phyloP scores from a whole-genome alignment of 2,329 filamentous ascomycete genomes.

The Aspergillus fructus region DNA sequence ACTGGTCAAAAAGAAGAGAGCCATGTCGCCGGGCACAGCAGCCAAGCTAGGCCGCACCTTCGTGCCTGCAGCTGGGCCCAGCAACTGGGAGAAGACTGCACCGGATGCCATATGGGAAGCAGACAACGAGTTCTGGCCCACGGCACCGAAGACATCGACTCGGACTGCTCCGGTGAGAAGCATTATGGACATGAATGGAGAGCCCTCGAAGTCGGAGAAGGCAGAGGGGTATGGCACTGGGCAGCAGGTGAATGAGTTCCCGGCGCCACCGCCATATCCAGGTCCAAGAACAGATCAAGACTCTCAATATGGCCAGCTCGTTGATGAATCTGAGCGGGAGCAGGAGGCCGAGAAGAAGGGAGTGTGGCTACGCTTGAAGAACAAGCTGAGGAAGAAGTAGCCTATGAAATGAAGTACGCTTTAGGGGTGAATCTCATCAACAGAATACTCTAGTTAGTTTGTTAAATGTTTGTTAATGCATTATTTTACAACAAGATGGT shows the following conservation, averaged over 20 bases:
- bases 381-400: constrained; percentile 1
- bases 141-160: too few species aligned
- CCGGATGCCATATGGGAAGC: too few species aligned
- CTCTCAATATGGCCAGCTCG: background rate
- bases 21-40: background rate
- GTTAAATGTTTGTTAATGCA: too few species aligned
- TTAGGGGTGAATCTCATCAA: too few species aligned
- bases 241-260: background rate
- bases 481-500: too few species aligned
- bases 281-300: background rate
- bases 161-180: background rate
- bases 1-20: too few species aligned
- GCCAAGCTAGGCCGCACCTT: background rate
- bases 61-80: background rate
- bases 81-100: background rate
- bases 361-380: constrained; percentile 3
- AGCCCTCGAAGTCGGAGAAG: too few species aligned
- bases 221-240: too few species aligned
- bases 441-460: too few species aligned
- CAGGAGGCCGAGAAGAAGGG: background rate
- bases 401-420: too few species aligned
- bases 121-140: too few species aligned
- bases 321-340: too few species aligned
- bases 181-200: background rate
- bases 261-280: constrained; percentile 2